phyloP scores from a whole-genome alignment of 1,284 basidiomycete species.

The Pseudozyma thailandica region DNA sequence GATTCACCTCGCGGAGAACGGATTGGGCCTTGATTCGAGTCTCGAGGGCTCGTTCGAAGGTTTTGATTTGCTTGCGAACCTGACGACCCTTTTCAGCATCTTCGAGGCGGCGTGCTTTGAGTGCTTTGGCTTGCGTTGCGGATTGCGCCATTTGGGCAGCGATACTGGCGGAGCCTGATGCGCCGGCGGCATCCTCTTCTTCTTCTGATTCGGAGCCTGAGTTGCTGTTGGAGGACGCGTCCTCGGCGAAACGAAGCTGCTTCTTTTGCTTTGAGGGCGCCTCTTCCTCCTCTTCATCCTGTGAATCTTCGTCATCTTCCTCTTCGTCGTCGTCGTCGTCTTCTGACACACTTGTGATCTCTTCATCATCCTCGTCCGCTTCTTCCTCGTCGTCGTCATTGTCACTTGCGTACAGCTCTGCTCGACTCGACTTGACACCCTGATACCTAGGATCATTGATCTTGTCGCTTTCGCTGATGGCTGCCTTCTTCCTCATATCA shows the following conservation, averaged over 20 bases:
- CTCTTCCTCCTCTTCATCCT: constrained; percentile 18
- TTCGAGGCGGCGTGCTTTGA: constrained; percentile 47
- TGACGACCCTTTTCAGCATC: constrained; percentile 60
- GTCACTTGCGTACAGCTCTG: constrained; percentile 51
- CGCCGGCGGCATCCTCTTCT: constrained; percentile 7
- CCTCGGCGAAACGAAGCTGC: constrained; percentile 27
- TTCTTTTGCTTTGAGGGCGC: constrained; percentile 17
- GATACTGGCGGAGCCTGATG: constrained; percentile 32
- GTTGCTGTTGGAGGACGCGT: constrained; percentile 2
- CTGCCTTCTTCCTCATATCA: constrained; percentile 52
- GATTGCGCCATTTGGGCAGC: constrained; percentile 49
- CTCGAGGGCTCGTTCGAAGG: constrained; percentile 57
- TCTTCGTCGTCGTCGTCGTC: constrained; percentile 23
- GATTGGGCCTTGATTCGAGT: constrained; percentile 60
- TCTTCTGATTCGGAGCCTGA: constrained; percentile 2
- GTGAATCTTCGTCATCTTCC: constrained; percentile 22
- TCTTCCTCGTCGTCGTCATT: constrained; percentile 25
- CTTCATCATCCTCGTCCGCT: constrained; percentile 25
- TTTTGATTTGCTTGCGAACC: constrained; percentile 58
- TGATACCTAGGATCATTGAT: constrained; percentile 43
- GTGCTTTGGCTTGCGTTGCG: constrained; percentile 40
- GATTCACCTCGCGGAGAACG: constrained; percentile 39
- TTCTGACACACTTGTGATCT: background rate
- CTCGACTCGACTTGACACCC: constrained; percentile 52
- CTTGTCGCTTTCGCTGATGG: constrained; percentile 50